phyloP scores from a whole-genome alignment of 331 rosid species.

The Telfairia occidentalis region DNA sequence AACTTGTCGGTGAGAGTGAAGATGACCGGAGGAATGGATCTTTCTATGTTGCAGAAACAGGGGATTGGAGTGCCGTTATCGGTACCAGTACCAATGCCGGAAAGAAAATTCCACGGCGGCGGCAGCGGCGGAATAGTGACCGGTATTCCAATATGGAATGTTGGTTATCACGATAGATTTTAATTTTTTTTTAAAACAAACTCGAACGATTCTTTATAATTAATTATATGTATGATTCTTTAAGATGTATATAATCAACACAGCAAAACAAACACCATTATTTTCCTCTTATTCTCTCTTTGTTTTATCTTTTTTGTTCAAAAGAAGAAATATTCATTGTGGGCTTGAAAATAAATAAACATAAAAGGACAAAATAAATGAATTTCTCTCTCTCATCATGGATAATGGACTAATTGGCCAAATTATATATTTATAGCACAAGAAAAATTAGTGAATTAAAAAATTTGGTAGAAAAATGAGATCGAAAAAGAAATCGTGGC shows the following conservation, averaged over 20 bases:
- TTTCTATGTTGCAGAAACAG: background rate
- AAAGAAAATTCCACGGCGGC: background rate
- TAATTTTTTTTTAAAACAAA: background rate
- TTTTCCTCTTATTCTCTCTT: background rate
- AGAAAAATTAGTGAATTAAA: too few species aligned
- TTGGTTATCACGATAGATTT: background rate
- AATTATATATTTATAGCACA: too few species aligned
- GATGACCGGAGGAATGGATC: background rate
- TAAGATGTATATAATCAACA: background rate
- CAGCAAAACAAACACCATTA: background rate
- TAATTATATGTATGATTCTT: background rate
- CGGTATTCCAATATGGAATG: constrained; percentile 50
- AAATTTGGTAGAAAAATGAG: too few species aligned
- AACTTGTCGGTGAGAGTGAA: constrained; percentile 36
- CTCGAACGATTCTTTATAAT: background rate
- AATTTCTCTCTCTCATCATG: background rate
- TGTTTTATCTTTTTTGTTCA: background rate
- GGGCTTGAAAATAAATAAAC: background rate
- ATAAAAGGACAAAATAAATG: background rate
- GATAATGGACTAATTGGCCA: too few species aligned
- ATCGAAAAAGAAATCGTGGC: too few species aligned
- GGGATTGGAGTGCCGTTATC: background rate
- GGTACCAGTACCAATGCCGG: background rate
- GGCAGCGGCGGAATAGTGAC: constrained; percentile 24
- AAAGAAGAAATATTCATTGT: background rate